A percentile compares a stretch with the other conserved stretches of the same genome.
phyloP scores from a whole-genome alignment of 2,329 filamentous ascomycete species.

The Calonectria ilicicola region DNA sequence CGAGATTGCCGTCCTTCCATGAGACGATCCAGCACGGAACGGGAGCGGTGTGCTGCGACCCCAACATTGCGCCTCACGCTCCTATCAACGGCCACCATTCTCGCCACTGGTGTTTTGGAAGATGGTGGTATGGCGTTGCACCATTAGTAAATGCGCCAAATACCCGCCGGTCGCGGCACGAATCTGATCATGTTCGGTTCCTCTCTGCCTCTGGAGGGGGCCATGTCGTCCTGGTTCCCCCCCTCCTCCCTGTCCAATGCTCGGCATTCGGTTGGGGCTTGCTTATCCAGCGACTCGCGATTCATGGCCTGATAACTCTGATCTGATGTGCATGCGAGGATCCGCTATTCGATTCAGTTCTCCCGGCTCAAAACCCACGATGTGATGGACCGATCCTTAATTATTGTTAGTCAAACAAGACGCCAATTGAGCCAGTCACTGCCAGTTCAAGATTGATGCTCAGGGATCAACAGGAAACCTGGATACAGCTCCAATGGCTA shows the following conservation, averaged over 20 bases:
- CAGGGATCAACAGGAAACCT: not conserved
- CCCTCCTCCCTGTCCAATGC: not conserved
- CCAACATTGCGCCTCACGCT: not conserved
- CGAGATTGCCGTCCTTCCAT: not conserved
- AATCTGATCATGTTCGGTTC: not conserved
- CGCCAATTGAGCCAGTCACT: not conserved
- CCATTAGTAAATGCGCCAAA: conserved; percentile 13
- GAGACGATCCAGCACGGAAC: conserved; percentile 9
- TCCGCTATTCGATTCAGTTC: not conserved
- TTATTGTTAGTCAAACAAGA: conserved; percentile 5
- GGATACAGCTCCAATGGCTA: not conserved
- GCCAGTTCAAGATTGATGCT: not conserved
- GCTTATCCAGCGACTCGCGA: not conserved
- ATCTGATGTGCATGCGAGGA: not conserved
- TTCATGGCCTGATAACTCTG: conserved; percentile 16
- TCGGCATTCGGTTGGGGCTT: not conserved
- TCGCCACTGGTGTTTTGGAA: conserved; percentile 16
- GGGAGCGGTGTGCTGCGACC: conserved; percentile 18
- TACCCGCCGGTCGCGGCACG: conserved; percentile 1
- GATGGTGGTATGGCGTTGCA: conserved; percentile 21
- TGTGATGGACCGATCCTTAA: not conserved
- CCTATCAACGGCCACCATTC: conserved; percentile 10
- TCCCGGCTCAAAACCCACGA: not conserved
- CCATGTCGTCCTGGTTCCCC: not conserved
- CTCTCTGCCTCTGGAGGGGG: not conserved